Percentiles rank a stretch among this genome's conserved stretches.
These are phyloP conservation scores for Eragrostis tef DNA, from an alignment of 202 grass and related monocot genomes.

Conservation along the genomic window DNA sequence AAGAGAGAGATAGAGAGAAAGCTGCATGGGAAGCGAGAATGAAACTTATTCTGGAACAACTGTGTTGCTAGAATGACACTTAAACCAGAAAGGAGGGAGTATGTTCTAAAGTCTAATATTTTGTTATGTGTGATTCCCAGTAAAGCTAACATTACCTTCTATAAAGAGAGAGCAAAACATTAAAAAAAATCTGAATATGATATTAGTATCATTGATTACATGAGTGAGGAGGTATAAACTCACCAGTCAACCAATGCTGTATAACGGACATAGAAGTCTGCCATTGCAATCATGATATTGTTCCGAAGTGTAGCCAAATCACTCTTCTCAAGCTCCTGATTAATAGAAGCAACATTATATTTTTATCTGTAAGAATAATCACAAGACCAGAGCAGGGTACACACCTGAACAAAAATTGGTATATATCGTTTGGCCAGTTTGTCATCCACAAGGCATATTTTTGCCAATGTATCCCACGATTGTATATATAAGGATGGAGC, in stretches of 20 bases:
- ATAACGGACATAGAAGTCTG: conserved; percentile 94
- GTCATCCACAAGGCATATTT: conserved; percentile 87
- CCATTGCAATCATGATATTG: conserved; percentile 90
- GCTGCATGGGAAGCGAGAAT: too few species aligned
- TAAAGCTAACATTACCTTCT: too few species aligned
- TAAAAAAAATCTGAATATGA: background rate
- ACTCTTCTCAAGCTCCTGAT: conserved; percentile 90
- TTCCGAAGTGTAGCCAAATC: conserved; percentile 83
- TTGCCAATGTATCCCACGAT: conserved; percentile 88
- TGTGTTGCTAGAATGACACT: too few species aligned
- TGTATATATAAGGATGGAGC: conserved; percentile 84
- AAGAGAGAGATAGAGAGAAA: too few species aligned
- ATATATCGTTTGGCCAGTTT: conserved; percentile 90
- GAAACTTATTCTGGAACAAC: too few species aligned
- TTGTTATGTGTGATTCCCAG: conserved; percentile 30
- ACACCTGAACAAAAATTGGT: conserved; percentile 95
- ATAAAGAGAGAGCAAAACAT: background rate
- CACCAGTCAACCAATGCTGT: conserved; percentile 94
- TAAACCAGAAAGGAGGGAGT: too few species aligned
- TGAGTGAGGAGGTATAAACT: conserved; percentile 40
- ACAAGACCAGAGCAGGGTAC: conserved; percentile 22
- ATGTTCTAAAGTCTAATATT: background rate
- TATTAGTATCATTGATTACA: conserved; percentile 10
- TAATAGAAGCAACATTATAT: conserved; percentile 47
- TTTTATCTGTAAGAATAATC: conserved; percentile 29